Conservation (phyloP, 2,329 filamentous ascomycete species). For the Aspergillus tubingensis region DNA sequence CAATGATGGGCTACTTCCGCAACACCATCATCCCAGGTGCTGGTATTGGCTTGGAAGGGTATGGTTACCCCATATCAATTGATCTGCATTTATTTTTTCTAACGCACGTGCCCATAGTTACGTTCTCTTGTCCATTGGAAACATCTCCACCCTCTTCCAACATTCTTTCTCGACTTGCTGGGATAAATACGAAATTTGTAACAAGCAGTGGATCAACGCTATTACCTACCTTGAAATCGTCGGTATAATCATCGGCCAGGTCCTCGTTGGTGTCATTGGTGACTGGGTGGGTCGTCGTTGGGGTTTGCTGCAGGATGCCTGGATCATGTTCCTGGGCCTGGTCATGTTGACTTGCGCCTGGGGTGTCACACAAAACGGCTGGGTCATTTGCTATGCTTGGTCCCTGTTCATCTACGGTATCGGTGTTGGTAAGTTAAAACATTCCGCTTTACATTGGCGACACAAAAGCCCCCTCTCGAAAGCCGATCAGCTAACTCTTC, state of each 20-base stretch:
- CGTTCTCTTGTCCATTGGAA: slow-evolving; percentile 6
- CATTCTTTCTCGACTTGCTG: slow-evolving; percentile 1
- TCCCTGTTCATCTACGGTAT: slow-evolving; percentile 5
- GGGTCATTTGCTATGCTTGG: slow-evolving; percentile 9
- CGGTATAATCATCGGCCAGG: slow-evolving; percentile 5
- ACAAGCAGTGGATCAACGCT: neutral
- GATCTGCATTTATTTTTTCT: neutral
- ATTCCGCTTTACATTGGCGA: neutral
- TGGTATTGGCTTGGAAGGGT: slow-evolving; percentile 7
- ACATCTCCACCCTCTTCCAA: slow-evolving; percentile 5
- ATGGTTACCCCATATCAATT: too few relatives aligned
- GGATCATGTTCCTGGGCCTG: slow-evolving; percentile 6
- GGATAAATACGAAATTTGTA: slow-evolving; percentile 4
- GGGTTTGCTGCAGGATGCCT: slow-evolving; percentile 6
- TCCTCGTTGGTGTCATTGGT: neutral
- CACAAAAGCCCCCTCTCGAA: neutral
- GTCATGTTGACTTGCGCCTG: slow-evolving; percentile 7
- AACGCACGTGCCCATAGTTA: neutral
- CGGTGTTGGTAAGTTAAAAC: neutral
- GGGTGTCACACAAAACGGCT: slow-evolving; percentile 7
- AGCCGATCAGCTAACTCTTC: neutral
- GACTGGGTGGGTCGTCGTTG: slow-evolving; percentile 4
- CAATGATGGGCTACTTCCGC: neutral
- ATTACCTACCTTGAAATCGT: slow-evolving; percentile 6
- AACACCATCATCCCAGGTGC: slow-evolving; percentile 4